A percentile compares a stretch with the other conserved stretches of the same genome.
Conservation (phyloP, 768 basidiomycete species). For the Hemileccinum rubropunctum region DNA sequence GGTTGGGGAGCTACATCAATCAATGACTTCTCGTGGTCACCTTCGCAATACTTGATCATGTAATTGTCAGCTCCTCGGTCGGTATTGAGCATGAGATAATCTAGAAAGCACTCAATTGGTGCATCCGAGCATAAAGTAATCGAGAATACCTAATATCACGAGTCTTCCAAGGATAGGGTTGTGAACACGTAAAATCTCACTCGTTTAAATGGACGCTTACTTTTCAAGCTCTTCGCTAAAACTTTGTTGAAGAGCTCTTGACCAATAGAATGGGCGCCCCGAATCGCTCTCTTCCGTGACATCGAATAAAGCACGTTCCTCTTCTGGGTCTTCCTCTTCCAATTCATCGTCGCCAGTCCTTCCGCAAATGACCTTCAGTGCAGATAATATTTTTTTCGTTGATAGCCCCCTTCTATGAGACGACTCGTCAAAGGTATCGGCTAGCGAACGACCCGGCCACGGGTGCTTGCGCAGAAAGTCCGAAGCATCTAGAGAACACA, state of each 20-base stretch:
- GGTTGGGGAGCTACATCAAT: constrained; percentile 79
- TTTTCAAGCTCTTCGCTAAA: constrained; percentile 90
- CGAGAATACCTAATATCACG: constrained; percentile 68
- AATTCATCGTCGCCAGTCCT: constrained; percentile 75
- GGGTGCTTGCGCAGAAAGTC: constrained; percentile 85
- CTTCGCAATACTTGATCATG: constrained; percentile 91
- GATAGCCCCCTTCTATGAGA: constrained; percentile 69
- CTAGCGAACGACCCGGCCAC: constrained; percentile 81
- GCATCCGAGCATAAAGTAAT: neutral
- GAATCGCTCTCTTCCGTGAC: constrained; percentile 55
- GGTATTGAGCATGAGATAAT: constrained; percentile 92
- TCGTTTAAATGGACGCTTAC: constrained; percentile 37
- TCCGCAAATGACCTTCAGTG: constrained; percentile 81
- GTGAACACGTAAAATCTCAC: constrained; percentile 6
- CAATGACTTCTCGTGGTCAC: constrained; percentile 70
- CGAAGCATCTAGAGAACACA: constrained; percentile 62
- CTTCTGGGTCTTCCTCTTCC: constrained; percentile 72
- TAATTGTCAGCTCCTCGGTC: constrained; percentile 86
- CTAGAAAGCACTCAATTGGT: constrained; percentile 34
- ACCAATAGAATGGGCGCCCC: constrained; percentile 79
- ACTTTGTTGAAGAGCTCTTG: constrained; percentile 67
- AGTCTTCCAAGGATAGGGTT: constrained; percentile 45
- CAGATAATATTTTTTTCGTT: constrained; percentile 63
- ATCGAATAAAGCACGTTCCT: constrained; percentile 68
- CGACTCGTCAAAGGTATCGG: constrained; percentile 85